A percentile compares a stretch with the other conserved stretches of the same genome.
Evolutionary conservation across 805 yeast species (phyloP).

Genomic region (Pichia eremophila): DNA sequence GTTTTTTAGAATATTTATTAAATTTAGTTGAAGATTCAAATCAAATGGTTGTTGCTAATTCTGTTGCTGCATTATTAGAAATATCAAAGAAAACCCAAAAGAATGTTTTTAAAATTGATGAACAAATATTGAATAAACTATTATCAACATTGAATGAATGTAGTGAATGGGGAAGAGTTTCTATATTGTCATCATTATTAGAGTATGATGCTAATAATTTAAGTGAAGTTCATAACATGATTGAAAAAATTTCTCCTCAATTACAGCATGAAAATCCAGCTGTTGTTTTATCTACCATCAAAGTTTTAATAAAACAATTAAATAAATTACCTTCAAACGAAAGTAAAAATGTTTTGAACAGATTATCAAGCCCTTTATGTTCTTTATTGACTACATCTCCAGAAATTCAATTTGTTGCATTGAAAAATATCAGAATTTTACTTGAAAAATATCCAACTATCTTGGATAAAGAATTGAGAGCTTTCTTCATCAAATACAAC

Average conservation of each 20-base stretch:
- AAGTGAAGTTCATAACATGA: conserved; percentile 71
- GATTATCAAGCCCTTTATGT: conserved; percentile 77
- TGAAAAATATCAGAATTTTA: conserved; percentile 82
- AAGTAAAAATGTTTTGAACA: conserved; percentile 44
- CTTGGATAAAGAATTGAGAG: conserved; percentile 69
- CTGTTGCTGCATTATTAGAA: conserved; percentile 78
- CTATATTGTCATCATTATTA: conserved; percentile 73
- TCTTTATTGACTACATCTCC: conserved; percentile 83
- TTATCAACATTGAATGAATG: conserved; percentile 87
- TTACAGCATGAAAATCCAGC: conserved; percentile 95
- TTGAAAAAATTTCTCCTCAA: conserved; percentile 89
- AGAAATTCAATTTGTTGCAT: conserved; percentile 89
- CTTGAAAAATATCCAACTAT: conserved; percentile 81
- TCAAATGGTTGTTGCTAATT: conserved; percentile 96
- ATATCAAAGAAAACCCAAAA: conserved; percentile 33
- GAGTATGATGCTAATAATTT: conserved; percentile 51
- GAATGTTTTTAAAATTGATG: conserved; percentile 28
- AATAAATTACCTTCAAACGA: conserved; percentile 33
- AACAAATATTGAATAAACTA: conserved; percentile 46
- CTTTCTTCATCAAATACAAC: conserved; percentile 81
- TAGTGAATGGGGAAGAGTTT: conserved; percentile 97
- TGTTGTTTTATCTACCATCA: conserved; percentile 79
- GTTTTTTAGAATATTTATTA: conserved; percentile 64
- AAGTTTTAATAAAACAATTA: conserved; percentile 65
- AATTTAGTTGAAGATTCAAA: conserved; percentile 73